Percentiles rank a stretch among this genome's conserved stretches.
Evolutionary conservation across 306 rosid genomes (phyloP).

Genomic region (Dicorynia guianensis): DNA sequence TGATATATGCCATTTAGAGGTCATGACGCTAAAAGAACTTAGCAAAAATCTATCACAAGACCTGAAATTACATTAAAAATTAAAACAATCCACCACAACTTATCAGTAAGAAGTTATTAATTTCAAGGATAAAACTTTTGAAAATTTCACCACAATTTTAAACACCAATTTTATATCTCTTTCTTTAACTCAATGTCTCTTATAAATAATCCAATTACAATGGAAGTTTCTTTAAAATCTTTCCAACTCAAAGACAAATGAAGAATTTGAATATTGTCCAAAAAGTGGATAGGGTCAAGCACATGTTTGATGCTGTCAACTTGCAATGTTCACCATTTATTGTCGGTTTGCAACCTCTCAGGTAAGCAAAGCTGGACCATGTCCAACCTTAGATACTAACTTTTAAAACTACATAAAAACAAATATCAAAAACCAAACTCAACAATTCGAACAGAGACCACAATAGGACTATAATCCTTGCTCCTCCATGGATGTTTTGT

Average conservation of each 20-base stretch:
- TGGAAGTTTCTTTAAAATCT: conserved; percentile 38
- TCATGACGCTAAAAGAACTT: conserved; percentile 37
- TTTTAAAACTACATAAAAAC: conserved; percentile 19
- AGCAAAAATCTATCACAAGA: not conserved
- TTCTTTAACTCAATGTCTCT: not conserved
- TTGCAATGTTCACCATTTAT: conserved; percentile 12
- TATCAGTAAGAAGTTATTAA: conserved; percentile 27
- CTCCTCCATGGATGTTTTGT: too few relatives aligned
- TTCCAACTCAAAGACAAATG: conserved; percentile 62
- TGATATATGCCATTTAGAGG: conserved; percentile 43
- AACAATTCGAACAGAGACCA: conserved; percentile 43
- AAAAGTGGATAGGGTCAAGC: conserved; percentile 38
- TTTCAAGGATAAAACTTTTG: conserved; percentile 30
- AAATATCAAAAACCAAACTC: conserved; percentile 27
- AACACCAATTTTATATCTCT: not conserved
- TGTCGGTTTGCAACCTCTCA: not conserved
- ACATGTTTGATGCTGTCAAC: conserved; percentile 60
- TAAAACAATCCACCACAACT: conserved; percentile 31
- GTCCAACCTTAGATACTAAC: conserved; percentile 47
- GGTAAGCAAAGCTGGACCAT: conserved; percentile 44
- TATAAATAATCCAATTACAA: conserved; percentile 33
- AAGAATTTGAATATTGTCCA: conserved; percentile 32
- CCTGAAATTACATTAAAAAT: conserved; percentile 47
- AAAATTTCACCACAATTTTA: conserved; percentile 37
- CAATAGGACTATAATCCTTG: not conserved